phyloP scores from a whole-genome alignment of 1,139 yeast genomes.

The Kodamaea anthophila region DNA sequence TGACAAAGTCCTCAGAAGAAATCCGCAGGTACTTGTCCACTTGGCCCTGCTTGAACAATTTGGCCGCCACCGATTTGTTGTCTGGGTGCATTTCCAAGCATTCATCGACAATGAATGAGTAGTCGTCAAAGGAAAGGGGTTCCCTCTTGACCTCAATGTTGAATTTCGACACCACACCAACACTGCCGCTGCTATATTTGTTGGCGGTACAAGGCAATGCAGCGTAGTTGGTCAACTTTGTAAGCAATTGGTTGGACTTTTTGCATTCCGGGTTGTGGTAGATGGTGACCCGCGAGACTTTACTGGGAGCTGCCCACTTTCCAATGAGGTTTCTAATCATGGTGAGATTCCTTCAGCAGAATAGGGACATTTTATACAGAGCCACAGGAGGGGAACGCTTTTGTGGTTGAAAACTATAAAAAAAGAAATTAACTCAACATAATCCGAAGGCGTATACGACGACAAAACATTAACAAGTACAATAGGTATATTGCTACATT shows the following conservation, averaged over 20 bases:
- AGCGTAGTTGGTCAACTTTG: conserved; percentile 18
- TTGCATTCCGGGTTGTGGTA: conserved; percentile 27
- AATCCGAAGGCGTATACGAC: too few species aligned
- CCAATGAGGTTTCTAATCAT: conserved; percentile 10
- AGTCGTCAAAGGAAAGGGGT: conserved; percentile 26
- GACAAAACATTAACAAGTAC: too few species aligned
- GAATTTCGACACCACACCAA: conserved; percentile 15
- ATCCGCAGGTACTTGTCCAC: conserved; percentile 10
- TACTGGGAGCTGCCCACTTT: conserved; percentile 4
- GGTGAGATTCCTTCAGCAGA: too few species aligned
- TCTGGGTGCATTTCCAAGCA: conserved; percentile 43
- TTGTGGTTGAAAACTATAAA: too few species aligned
- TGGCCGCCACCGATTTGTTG: conserved; percentile 25
- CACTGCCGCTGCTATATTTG: conserved; percentile 9
- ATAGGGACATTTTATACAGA: too few species aligned
- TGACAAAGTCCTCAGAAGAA: conserved; percentile 16
- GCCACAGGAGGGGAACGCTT: conserved; percentile 3
- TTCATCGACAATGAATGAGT: conserved; percentile 27
- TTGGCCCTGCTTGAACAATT: conserved; percentile 10
- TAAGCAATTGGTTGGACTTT: conserved; percentile 23
- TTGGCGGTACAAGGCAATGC: conserved; percentile 19
- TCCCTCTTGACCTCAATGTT: conserved; percentile 20
- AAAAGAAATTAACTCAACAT: conserved; percentile 3
- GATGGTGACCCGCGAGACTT: conserved; percentile 22
- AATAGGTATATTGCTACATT: too few species aligned